Evolutionary conservation across 2,329 filamentous ascomycete genomes (phyloP), one percentile per base, ranked within the genome.

Genomic region (Aspergillus tamarii): DNA sequence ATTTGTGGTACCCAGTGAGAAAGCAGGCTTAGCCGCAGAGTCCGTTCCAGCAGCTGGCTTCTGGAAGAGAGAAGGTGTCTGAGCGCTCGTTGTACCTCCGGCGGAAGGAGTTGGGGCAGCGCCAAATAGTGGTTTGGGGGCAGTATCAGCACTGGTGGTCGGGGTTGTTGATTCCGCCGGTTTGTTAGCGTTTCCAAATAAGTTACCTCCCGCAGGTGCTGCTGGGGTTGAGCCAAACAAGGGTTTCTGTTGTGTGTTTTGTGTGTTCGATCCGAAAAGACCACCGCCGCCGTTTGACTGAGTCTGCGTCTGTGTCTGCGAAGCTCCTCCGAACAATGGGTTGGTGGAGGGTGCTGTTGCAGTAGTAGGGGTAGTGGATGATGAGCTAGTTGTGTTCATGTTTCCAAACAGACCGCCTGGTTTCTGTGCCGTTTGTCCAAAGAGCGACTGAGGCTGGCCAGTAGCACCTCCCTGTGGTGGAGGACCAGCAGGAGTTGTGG

Each of bases 401-500:
- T 59, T 65, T 36, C 73, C 73, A 64, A 77, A 76, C 9, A 73
- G 64, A 54, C 62, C 67, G 16, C 69, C 67, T 39, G 76, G 64
- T 60, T 77, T 73, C 60, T 70, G 69, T 55, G 65, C 66, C 19
- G 63, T 30, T 54, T 73, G 71, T 36, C 70, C 69, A 58, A 75
- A 75, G 23, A 75, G 66, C 50, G 70, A 63, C 64, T 66, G 74
- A 61, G 66, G 70, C 71, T 72, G 67, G 10, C 72, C 73, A 23
- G 72, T 67, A 48, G 77, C 67, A 45, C 67, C 64, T 45, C 67
- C 69, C 34, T 72, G 65, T 36, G 82, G 82, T 32, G 83, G 83
- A 64, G 81, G 81, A 8, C 82, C 82, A 59, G 82, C 82, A 57
- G 83, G 83, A 36, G 83, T 84, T 21, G 83, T 84, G 19, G 83